Percentiles rank a stretch among this genome's conserved stretches.
Conservation (phyloP, 225 moss, liverwort and hornwort genomes). For the Polytrichum formosum region DNA sequence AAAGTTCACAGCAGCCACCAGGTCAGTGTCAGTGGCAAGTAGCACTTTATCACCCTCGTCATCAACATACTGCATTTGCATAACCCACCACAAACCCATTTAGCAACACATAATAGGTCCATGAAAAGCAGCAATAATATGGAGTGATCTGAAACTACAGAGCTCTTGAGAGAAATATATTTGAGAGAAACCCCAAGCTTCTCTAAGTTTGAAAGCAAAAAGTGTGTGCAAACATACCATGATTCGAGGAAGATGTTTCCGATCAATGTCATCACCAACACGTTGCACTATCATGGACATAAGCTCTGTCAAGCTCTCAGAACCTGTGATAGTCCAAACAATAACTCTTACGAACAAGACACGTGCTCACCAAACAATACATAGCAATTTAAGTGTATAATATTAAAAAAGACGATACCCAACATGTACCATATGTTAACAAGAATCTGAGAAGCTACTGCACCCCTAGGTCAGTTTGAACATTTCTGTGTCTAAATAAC, state of each 20-base stretch:
- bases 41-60: slow-evolving; percentile 72
- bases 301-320: slow-evolving; percentile 70
- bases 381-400: no score
- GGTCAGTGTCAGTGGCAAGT: slow-evolving; percentile 56
- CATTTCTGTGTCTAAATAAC: background rate
- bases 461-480: background rate
- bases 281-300: slow-evolving; percentile 63
- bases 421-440: no score
- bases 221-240: slow-evolving; percentile 32
- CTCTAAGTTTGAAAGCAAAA: background rate
- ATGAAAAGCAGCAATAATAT: background rate
- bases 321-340: slow-evolving; percentile 29
- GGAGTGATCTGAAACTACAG: background rate
- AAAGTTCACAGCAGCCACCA: slow-evolving; percentile 64
- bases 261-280: slow-evolving; percentile 63
- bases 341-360: no score
- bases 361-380: no score
- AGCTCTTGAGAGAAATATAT: no score
- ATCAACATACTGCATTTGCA: slow-evolving; percentile 54
- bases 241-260: slow-evolving; percentile 49
- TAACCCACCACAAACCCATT: background rate
- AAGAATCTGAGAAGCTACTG: no score
- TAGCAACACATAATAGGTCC: background rate
- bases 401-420: no score
- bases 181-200: background rate